Percentiles rank a stretch among this genome's conserved stretches.
Conservation (phyloP, 2,329 filamentous ascomycete genomes). For the Penicillium crustosum region DNA sequence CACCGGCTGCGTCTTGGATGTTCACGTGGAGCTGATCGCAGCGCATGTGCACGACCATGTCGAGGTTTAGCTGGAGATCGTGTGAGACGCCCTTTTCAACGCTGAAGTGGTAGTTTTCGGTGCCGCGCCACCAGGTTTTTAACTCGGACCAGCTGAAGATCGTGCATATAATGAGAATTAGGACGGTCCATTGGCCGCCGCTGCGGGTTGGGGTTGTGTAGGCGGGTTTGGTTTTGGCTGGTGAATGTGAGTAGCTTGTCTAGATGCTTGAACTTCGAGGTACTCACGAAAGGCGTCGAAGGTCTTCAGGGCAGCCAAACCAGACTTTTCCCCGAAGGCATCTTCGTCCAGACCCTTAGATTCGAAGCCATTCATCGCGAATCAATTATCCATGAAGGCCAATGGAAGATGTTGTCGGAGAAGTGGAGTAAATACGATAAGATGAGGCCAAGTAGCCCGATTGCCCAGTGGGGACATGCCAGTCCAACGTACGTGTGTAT, state of each 20-base stretch:
- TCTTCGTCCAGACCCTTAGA: conserved; percentile 72
- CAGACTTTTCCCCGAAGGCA: conserved; percentile 71
- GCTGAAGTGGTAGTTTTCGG: conserved; percentile 83
- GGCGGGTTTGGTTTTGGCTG: conserved; percentile 93
- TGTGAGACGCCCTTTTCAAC: conserved; percentile 90
- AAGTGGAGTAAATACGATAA: conserved; percentile 27
- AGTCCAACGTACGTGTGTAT: background rate
- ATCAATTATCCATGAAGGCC: conserved; percentile 29
- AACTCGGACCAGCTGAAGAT: conserved; percentile 78
- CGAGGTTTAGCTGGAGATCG: conserved; percentile 89
- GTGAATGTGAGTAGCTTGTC: background rate
- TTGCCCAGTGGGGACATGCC: conserved; percentile 12
- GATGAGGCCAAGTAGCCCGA: conserved; percentile 32
- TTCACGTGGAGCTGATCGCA: conserved; percentile 91
- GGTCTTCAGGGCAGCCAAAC: conserved; percentile 64
- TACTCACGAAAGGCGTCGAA: conserved; percentile 95
- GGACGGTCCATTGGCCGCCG: conserved; percentile 91
- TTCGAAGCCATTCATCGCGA: conserved; percentile 75
- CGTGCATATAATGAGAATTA: conserved; percentile 71
- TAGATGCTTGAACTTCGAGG: background rate
- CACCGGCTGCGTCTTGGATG: conserved; percentile 91
- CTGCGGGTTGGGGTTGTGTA: conserved; percentile 81
- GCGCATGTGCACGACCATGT: conserved; percentile 86
- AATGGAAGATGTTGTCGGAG: conserved; percentile 15
- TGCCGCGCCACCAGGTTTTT: conserved; percentile 76